Conservation (phyloP, 768 basidiomycete species). For the Lyophyllum atratum region DNA sequence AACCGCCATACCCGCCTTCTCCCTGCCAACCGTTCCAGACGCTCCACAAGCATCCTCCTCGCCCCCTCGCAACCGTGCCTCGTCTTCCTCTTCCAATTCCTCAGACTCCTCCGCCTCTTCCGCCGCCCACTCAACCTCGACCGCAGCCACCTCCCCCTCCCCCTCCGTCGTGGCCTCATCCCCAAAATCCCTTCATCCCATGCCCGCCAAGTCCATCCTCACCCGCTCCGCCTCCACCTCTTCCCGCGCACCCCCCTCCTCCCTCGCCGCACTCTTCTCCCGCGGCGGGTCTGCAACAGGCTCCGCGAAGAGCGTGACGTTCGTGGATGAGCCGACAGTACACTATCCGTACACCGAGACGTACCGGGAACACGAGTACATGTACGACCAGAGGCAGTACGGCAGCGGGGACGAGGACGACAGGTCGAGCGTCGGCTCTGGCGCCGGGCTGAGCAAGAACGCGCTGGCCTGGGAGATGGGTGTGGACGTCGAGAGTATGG, state of each 20-base stretch:
- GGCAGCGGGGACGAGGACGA: constrained; percentile 1
- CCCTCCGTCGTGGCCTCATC: constrained; percentile 21
- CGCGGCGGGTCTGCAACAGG: constrained; percentile 14
- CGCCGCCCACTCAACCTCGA: constrained; percentile 10
- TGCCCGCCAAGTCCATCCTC: constrained; percentile 53
- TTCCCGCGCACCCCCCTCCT: constrained; percentile 4
- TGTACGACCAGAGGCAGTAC: background rate
- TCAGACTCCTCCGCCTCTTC: constrained; percentile 13
- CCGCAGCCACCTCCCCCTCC: constrained; percentile 18
- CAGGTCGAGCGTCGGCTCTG: background rate
- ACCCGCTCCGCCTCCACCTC: constrained; percentile 54
- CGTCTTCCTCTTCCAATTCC: constrained; percentile 16
- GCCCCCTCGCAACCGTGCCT: constrained; percentile 11
- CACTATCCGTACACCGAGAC: constrained; percentile 37
- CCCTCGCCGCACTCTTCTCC: constrained; percentile 10
- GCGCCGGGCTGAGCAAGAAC: constrained; percentile 2
- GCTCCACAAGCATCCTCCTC: background rate
- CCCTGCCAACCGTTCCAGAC: constrained; percentile 14
- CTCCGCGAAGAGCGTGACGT: constrained; percentile 64
- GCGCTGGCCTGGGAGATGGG: constrained; percentile 19
- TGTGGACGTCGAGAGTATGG: constrained; percentile 36
- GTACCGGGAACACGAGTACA: constrained; percentile 17
- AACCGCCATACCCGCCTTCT: background rate
- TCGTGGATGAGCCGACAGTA: constrained; percentile 65
- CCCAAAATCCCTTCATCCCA: constrained; percentile 13